phyloP scores from a whole-genome alignment of 257 asterid genomes.

The Scutellaria baicalensis region DNA sequence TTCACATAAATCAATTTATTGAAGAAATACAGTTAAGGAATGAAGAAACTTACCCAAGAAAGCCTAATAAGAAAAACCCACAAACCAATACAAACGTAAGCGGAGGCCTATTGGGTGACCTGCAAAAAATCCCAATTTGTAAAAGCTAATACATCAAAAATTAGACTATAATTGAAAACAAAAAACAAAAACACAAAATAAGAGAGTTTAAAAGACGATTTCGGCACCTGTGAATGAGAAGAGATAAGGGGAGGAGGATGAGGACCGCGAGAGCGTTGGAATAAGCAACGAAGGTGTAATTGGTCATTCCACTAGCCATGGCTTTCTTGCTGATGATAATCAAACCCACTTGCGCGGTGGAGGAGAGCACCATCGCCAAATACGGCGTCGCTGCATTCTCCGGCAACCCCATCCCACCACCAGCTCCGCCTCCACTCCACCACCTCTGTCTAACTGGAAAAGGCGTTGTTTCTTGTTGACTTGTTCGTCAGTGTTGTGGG shows the following conservation, averaged over 20 bases:
- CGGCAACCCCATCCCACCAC: conserved; percentile 27
- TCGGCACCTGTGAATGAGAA: conserved; percentile 54
- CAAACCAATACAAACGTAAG: conserved; percentile 40
- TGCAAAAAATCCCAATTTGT: conserved; percentile 19
- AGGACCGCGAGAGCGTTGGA: conserved; percentile 84
- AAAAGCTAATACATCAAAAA: background rate
- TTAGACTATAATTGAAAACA: background rate
- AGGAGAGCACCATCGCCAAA: conserved; percentile 56
- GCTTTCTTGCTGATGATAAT: conserved; percentile 71
- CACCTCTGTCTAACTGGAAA: background rate
- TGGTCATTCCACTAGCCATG: conserved; percentile 78
- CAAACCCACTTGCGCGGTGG: conserved; percentile 70
- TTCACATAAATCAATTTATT: background rate
- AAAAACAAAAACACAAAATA: background rate
- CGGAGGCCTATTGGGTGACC: conserved; percentile 61
- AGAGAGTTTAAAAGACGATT: background rate
- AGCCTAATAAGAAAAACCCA: conserved; percentile 66
- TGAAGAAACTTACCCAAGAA: conserved; percentile 63
- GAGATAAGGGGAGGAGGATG: conserved; percentile 71
- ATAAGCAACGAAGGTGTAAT: conserved; percentile 65
- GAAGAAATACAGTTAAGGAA: conserved; percentile 1
- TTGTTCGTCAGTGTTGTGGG: background rate
- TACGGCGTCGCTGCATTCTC: conserved; percentile 50
- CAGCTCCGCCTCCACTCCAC: background rate
- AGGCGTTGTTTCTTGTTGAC: background rate